These are phyloP conservation scores for Coemansia sp. DNA, from an alignment of 192 early-diverging fungal genomes.

Conservation along the genomic window DNA sequence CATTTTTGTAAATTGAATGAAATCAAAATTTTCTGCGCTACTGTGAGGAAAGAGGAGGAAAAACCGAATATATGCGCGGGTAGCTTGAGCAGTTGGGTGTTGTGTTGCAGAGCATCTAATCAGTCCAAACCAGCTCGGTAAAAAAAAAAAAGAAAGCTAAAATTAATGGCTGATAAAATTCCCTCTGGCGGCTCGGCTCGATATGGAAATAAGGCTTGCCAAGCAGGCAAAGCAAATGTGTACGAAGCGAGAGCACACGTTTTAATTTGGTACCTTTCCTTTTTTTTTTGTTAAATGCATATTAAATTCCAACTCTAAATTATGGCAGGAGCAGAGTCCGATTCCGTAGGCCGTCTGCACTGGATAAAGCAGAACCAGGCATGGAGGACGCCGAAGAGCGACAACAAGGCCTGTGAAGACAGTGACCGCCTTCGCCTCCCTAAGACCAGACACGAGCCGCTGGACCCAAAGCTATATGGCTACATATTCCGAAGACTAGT, in stretches of 20 bases:
- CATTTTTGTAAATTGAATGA: conserved; percentile 15
- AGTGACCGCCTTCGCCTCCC: neutral
- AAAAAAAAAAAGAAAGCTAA: too few species aligned
- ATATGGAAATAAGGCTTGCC: too few species aligned
- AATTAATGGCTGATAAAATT: too few species aligned
- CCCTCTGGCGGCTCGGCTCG: too few species aligned
- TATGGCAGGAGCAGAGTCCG: conserved; percentile 10
- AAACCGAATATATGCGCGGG: neutral
- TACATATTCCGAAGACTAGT: conserved; percentile 32
- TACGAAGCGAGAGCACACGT: too few species aligned
- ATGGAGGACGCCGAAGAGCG: conserved; percentile 19
- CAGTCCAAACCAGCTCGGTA: neutral
- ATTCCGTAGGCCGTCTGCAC: conserved; percentile 17
- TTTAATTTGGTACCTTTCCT: neutral
- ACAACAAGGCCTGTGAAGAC: neutral
- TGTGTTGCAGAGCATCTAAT: neutral
- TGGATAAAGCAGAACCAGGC: conserved; percentile 37
- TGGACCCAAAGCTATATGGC: conserved; percentile 24
- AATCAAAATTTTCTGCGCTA: conserved; percentile 16
- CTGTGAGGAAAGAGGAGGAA: conserved; percentile 18
- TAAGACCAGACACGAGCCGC: conserved; percentile 5
- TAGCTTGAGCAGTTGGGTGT: conserved; percentile 4
- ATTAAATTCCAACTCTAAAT: neutral
- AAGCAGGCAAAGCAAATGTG: too few species aligned
- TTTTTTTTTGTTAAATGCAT: neutral